phyloP scores from a whole-genome alignment of 106 monocot species.

The Dendrobium huoshanense region DNA sequence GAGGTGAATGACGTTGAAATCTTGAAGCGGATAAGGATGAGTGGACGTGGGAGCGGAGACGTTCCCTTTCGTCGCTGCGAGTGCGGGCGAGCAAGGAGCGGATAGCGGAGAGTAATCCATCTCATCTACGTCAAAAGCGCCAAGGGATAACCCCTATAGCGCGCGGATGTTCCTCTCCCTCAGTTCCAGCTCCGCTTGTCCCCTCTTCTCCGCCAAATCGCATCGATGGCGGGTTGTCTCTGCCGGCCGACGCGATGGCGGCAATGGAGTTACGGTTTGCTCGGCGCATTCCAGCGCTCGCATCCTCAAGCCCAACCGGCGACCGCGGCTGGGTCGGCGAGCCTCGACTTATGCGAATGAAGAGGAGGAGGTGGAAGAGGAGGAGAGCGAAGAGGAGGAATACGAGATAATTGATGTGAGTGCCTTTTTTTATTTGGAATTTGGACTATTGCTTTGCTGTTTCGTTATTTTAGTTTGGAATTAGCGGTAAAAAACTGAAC shows the following conservation, averaged over 20 bases:
- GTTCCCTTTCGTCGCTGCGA: too few species aligned
- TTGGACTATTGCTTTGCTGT: neutral
- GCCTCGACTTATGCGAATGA: constrained; percentile 17
- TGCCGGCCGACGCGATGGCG: neutral
- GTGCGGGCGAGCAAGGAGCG: too few species aligned
- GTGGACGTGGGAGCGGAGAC: neutral
- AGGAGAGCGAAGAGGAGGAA: constrained; percentile 22
- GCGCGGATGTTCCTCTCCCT: neutral
- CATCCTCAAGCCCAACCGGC: constrained; percentile 33
- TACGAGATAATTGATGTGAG: constrained; percentile 2
- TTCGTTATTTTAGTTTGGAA: neutral
- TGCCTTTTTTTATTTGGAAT: neutral
- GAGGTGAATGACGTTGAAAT: too few species aligned
- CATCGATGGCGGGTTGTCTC: neutral
- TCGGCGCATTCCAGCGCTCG: constrained; percentile 38
- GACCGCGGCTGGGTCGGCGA: constrained; percentile 14
- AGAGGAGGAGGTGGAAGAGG: constrained; percentile 25
- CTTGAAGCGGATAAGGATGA: neutral
- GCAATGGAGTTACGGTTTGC: constrained; percentile 17
- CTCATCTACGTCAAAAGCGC: neutral
- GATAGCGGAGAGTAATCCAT: too few species aligned
- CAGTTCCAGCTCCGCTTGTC: neutral
- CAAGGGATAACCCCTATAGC: neutral
- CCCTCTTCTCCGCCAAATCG: neutral
- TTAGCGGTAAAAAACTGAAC: neutral